Base-by-base conservation (phyloP, 257 asterid species). In the Voacanga thouarsii region DNA sequence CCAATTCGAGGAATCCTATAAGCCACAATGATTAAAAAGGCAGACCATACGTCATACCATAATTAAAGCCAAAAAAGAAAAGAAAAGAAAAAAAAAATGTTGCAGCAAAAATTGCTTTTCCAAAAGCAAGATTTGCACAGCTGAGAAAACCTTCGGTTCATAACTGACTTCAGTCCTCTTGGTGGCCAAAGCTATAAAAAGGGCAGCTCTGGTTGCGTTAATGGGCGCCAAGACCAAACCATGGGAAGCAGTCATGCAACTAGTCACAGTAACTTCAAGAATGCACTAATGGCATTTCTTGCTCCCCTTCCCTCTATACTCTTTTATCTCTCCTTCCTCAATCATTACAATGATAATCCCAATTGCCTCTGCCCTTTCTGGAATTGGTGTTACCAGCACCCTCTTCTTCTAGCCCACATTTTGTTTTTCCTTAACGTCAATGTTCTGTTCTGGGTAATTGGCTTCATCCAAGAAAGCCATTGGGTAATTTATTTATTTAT, bases 351-450 rank as follows among this genome's bases (percentile, higher is more conserved):
- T 75, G 51, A 79, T 47, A 78, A 80, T 11, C 75, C 80, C 67
- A 82, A 79, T 61, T 69, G 86, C 55, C 80, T 86, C 56, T 71
- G 84, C 61, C 86, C 91, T 55, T 72, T 87, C 37, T 90, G 96
- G 92, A 53, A 75, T 10, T 95, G 98, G 96, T 95, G 97, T 87
- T 85, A 78, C 72, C 74, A 77, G 51, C 96, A 93, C 84, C 98
- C 99, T 43, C 80, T 95, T 24, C 88, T 93, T 16, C 74, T 95
- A 6, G 91, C 96, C 75, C 83, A 92, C 82, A 3, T 77, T 55
- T 83, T 93, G 84, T 95, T 95, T 87, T 93, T 95, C 89, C 50
- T 95, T 85, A 93, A 95, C 82, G 94, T 95, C 77, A 86, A 89
- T 76, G 60, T 95, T 23, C 90, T 88, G 45, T 93, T 95, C 88